These are phyloP conservation scores for Chaetomiaceae sp. DNA, from an alignment of 2,329 filamentous ascomycete genomes.

Conservation along the genomic window DNA sequence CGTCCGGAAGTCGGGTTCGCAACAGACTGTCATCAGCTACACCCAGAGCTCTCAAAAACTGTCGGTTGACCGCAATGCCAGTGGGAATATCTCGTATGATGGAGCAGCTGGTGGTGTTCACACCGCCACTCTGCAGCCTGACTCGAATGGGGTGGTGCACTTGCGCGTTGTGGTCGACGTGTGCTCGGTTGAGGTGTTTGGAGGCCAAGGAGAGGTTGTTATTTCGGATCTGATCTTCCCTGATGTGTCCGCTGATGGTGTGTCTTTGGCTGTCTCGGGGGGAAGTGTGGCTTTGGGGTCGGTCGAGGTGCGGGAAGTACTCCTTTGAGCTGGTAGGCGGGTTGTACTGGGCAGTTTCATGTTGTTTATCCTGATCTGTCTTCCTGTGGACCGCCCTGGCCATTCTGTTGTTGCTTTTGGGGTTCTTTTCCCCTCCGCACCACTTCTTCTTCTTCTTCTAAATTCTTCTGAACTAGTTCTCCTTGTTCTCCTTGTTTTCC, in stretches of 20 bases:
- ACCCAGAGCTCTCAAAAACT: neutral
- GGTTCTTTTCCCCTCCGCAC: neutral
- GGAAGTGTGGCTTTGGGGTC: neutral
- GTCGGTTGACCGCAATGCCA: neutral
- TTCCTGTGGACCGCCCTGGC: neutral
- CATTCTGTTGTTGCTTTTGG: neutral
- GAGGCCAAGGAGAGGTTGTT: neutral
- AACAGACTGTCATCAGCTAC: neutral
- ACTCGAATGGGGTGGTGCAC: neutral
- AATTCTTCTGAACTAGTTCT: no score
- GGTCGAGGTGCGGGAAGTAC: conserved; percentile 1
- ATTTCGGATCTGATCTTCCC: conserved; percentile 6
- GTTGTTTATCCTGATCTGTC: neutral
- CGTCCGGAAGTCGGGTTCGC: neutral
- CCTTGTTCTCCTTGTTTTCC: no score
- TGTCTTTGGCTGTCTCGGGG: neutral
- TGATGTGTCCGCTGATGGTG: neutral
- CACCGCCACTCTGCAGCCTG: neutral
- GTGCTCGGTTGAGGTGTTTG: conserved; percentile 3
- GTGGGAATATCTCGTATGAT: neutral
- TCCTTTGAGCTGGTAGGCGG: neutral
- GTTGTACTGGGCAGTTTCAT: neutral
- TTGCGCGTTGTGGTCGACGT: conserved; percentile 3
- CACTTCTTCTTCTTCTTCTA: neutral
- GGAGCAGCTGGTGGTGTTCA: neutral